These are phyloP conservation scores for Fomitiporia mediterranea DNA, from an alignment of 1,284 basidiomycete genomes.

Conservation along the genomic window DNA sequence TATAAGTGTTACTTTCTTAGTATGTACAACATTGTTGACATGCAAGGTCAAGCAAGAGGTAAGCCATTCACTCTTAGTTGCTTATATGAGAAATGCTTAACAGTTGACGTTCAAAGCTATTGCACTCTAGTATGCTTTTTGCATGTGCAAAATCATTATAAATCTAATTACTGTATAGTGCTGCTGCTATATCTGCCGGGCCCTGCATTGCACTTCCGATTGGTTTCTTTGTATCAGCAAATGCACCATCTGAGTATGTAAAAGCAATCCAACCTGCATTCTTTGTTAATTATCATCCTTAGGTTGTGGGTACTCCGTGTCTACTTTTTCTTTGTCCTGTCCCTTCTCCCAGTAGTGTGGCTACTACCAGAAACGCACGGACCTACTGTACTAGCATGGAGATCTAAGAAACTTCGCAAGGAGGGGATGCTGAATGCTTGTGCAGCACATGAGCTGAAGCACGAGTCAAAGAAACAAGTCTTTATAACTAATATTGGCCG, in stretches of 20 bases:
- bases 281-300: not conserved
- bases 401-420: constrained; percentile 24
- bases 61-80: not conserved
- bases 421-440: constrained; percentile 23
- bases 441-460: constrained; percentile 26
- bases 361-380: constrained; percentile 28
- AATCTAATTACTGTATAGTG: constrained; percentile 8
- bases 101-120: constrained; percentile 3
- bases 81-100: not conserved
- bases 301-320: constrained; percentile 30
- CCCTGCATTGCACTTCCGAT: constrained; percentile 26
- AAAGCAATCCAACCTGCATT: not conserved
- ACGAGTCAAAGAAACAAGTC: constrained; percentile 21
- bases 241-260: constrained; percentile 22
- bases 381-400: constrained; percentile 25
- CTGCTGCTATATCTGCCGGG: constrained; percentile 24
- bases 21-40: no score
- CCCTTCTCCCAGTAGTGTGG: constrained; percentile 25
- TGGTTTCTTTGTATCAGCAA: constrained; percentile 27
- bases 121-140: constrained; percentile 13
- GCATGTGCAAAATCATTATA: not conserved
- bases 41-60: no score
- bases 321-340: constrained; percentile 26
- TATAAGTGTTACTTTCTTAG: constrained; percentile 9
- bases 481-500: constrained; percentile 24